Base-by-base conservation (phyloP, 108 stramenopile genomes). In the Fragilariopsis cylindrus region DNA sequence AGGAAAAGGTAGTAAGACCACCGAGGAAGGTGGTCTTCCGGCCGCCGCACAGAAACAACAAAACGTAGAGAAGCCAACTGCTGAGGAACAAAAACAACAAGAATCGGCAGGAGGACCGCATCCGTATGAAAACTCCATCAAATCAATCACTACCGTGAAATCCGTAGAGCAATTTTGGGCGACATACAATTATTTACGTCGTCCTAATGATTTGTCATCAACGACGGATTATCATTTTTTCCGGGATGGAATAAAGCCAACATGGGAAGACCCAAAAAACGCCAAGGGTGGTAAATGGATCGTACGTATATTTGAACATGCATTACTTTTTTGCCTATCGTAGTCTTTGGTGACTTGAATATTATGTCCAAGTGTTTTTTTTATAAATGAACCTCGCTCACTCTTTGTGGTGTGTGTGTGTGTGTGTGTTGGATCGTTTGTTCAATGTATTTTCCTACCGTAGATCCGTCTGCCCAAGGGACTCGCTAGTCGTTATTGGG, bases 191-290 rank as follows among this genome's bases (percentile, higher is more conserved):
- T 93, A 90, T 72, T 79, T 99, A 18, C 79, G 84, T 7, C 77
- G 97, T 54, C 96, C 97, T 9, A 87, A 92, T 57, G 85, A 93
- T 56, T 82, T 97, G 12, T 79, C 85, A 2, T 76, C 83, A 7
- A 92, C 88, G 12, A 95, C 95, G 6, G 97, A 98, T 72, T 92
- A 95, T 60, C 97, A 97, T 76, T 91, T 98, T 60, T 99, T 99
- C 76, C 87, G 95, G 8, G 85, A 94, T 53, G 97, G 96, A 43
- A 92, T 98, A 81, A 96, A 96, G 70, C 98, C 98, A 16, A 96
- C 96, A 0, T 99, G 98, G 98, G 98, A 99, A 74, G 98, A 97
- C 71, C 76, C 90, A 21, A 70, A 73, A 63, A 98, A 99, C 65
- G 76, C 83, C 62, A 82, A 85, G 50, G 98, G 98, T 21, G 98